Conservation (phyloP, 2,329 filamentous ascomycete species). For the Rhytidhysteron rufulum region DNA sequence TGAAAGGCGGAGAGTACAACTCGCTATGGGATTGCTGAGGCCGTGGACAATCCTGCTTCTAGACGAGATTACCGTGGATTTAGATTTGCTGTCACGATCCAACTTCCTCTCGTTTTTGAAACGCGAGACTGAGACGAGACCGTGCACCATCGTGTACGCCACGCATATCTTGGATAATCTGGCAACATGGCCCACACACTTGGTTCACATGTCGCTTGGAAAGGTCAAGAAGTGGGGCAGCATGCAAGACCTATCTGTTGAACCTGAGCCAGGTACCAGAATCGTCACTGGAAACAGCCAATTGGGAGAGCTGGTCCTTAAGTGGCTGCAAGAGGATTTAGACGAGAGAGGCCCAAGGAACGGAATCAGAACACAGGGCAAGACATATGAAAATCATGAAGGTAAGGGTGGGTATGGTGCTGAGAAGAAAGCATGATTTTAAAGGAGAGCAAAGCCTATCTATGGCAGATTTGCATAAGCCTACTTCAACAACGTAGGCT, state of each 20-base stretch:
- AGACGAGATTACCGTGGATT: conserved; percentile 95
- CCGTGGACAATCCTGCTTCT: conserved; percentile 90
- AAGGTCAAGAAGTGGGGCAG: conserved; percentile 81
- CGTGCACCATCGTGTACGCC: conserved; percentile 93
- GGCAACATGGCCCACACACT: conserved; percentile 88
- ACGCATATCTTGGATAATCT: conserved; percentile 97
- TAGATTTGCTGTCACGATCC: conserved; percentile 80
- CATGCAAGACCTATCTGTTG: conserved; percentile 58
- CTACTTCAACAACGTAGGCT: conserved; percentile 24
- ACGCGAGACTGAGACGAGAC: conserved; percentile 73
- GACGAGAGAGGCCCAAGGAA: conserved; percentile 73
- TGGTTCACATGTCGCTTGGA: conserved; percentile 93
- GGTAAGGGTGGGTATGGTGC: conserved; percentile 63
- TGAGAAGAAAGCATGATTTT: conserved; percentile 41
- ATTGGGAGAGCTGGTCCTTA: conserved; percentile 80
- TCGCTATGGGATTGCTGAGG: conserved; percentile 89
- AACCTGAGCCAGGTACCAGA: conserved; percentile 37
- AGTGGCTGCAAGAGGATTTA: conserved; percentile 81
- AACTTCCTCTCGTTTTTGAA: conserved; percentile 86
- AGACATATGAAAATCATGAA: conserved; percentile 57
- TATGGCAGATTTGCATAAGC: conserved; percentile 1
- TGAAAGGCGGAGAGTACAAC: conserved; percentile 84
- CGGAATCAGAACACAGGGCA: conserved; percentile 56
- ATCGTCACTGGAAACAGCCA: conserved; percentile 68
- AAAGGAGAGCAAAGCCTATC: neutral